Evolutionary conservation across 495 filamentous ascomycete species (phyloP), one percentile per base, ranked within the genome.

Genomic region (Clavariopsis aquatica): DNA sequence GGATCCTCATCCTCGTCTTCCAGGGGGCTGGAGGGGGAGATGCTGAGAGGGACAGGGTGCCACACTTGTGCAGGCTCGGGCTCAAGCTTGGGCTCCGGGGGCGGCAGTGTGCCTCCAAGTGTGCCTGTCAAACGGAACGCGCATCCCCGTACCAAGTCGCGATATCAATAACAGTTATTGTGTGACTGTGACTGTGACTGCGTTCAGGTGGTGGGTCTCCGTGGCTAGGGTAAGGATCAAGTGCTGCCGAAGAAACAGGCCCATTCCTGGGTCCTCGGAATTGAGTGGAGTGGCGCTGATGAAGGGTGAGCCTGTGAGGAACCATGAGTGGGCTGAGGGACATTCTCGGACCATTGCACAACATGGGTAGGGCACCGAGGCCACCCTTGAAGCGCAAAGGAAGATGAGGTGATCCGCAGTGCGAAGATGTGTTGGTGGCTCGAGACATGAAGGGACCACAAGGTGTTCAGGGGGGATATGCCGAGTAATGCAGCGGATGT

Each of bases 371-470:
- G 9, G 8, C 17, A 17, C 17, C 4, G 31, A 28, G 52, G 19
- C n/a, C 2, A 5, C 31, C n/a, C 20, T 41, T n/a, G 31, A 57
- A 41, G 22, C 17, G 29, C 12, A 2, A 34, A 17, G 20, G 7
- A 22, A 17, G 4, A 24, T 3, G 36, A n/a, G 38, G 22, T n/a
- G 13, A 6, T 10, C 34, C 51, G 24, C 26, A 20, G 51, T 27
- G 51, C 51, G 51, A 31, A 28, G 26, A 54, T 2, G 24, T 36
- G 38, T 59, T 59, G 38, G 56, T 59, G 56, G 38, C 43, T 57
- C 53, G 20, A 20, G 31, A 24, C 20, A 19, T 2, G 29, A 24
- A 41, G 53, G 29, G 56, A 22, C 2, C 31, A 22, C 1, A 2
- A 23, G 36, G 15, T 22, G 28, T 41, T 57, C 31, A 57, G 36